Evolutionary conservation across 177 flowering plant species (phyloP).

Genomic region (Tripterygium wilfordii): DNA sequence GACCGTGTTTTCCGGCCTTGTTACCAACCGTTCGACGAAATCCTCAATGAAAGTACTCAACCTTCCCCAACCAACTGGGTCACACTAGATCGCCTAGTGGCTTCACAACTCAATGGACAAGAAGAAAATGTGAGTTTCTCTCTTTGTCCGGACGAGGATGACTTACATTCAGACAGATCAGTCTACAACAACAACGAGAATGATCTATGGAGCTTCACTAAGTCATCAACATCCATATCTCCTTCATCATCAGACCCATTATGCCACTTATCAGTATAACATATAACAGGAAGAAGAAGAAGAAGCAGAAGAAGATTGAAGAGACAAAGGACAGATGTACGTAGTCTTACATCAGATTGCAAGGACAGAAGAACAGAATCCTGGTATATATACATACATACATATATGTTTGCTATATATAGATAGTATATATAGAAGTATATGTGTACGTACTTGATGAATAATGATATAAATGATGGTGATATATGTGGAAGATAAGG

Average conservation of each 20-base stretch:
- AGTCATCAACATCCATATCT: conserved; percentile 45
- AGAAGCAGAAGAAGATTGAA: no score
- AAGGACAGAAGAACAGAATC: no score
- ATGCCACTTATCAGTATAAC: conserved; percentile 45
- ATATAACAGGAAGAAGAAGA: neutral
- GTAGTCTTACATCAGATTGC: neutral
- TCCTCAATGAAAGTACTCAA: no score
- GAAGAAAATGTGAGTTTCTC: conserved; percentile 12
- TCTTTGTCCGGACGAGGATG: conserved; percentile 23
- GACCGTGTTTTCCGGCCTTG: conserved; percentile 3
- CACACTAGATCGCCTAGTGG: conserved; percentile 64
- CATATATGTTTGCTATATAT: no score
- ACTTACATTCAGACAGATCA: no score
- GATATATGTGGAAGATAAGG: no score
- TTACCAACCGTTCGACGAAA: conserved; percentile 20
- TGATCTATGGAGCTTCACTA: conserved; percentile 59
- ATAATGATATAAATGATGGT: no score
- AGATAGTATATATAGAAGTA: no score
- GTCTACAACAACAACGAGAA: conserved; percentile 29
- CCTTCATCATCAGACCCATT: conserved; percentile 51
- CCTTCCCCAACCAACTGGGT: no score
- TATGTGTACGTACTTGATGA: no score
- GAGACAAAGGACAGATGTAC: no score
- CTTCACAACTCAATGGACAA: conserved; percentile 68
- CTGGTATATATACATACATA: no score